Base-by-base conservation (phyloP, 2,329 filamentous ascomycete species). In the Cyphellophora europaea region DNA sequence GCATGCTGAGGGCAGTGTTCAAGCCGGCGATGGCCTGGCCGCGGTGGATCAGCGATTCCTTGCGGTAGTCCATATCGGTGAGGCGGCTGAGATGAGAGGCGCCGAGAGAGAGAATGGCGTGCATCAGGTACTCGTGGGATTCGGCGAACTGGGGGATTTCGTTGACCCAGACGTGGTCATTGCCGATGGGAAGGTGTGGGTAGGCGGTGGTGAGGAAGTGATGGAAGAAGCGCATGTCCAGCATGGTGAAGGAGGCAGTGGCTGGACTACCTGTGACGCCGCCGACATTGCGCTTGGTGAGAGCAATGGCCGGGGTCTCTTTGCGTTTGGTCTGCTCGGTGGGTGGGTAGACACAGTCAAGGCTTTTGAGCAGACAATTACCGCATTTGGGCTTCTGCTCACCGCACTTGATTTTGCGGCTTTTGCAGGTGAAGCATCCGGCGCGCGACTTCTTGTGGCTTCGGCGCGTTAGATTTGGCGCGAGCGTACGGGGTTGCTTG, bases 71-170 rank as follows among this genome's bases (percentile, higher is more conserved):
- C 2, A 65, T 53, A 1, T 61, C 54, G 3, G 58, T 57, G 4
- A 83, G 38, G 12, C 53, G 40, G 17, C 45, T 42, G 13, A 53
- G 65, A 43, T 82, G 74, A 0, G 78, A 82, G 19, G 79, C 80
- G 1, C 79, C 67, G 40, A 81, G 67, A 10, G 77, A 77, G 1
- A 82, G 66, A 33, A 84, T 77, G 4, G 78, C 75, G 52, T 84
- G 79, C 71, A 84, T 81, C 6, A 82, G 64, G 40, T 75, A 80
- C 37, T 79, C 73, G 44, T 79, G 69, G 69, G 77, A 74, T 43
- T 82, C 74, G 2, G 78, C 78, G 38, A 82, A 69, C 42, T 74
- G 74, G 0, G 79, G 77, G 6, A 84, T 70, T 38, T 78, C 69
- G 16, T 77, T 74, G 5, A 72, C 72, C 79, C 79, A 84, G 11